Conservation (phyloP, 805 yeast species). For the Myxozyma monticola region DNA sequence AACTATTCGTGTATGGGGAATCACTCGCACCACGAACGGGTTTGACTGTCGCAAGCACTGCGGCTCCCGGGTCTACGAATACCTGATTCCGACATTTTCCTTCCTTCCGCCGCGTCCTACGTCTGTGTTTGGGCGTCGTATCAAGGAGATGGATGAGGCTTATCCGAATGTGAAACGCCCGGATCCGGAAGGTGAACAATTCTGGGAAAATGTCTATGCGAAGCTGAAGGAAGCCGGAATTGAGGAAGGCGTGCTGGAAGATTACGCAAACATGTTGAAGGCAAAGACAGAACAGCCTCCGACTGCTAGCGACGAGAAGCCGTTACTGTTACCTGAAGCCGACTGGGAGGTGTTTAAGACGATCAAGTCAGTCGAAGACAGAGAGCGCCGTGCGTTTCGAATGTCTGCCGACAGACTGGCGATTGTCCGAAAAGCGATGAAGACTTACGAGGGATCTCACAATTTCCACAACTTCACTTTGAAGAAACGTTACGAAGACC, state of each 20-base stretch:
- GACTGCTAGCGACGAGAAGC: not conserved
- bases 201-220: slow-evolving; percentile 15
- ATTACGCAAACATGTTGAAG: slow-evolving; percentile 5
- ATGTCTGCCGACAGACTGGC: slow-evolving; percentile 62
- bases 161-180: slow-evolving; percentile 10
- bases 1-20: slow-evolving; percentile 91
- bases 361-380: slow-evolving; percentile 64
- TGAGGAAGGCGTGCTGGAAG: slow-evolving; percentile 33
- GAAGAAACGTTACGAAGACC: slow-evolving; percentile 79
- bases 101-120: slow-evolving; percentile 87
- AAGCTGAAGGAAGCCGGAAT: slow-evolving; percentile 12
- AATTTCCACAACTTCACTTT: slow-evolving; percentile 88
- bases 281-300: not conserved
- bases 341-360: slow-evolving; percentile 41
- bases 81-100: slow-evolving; percentile 86
- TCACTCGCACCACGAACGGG: slow-evolving; percentile 80
- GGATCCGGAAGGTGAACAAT: slow-evolving; percentile 23
- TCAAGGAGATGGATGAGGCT: slow-evolving; percentile 4
- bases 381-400: slow-evolving; percentile 66
- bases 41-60: slow-evolving; percentile 96
- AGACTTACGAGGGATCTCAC: slow-evolving; percentile 79
- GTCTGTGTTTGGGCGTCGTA: slow-evolving; percentile 52
- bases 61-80: slow-evolving; percentile 93
- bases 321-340: slow-evolving; percentile 16
- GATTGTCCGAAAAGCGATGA: slow-evolving; percentile 65